These are phyloP conservation scores for Chamaenerion angustifolium DNA, from an alignment of 345 rosid species.

Conservation along the genomic window DNA sequence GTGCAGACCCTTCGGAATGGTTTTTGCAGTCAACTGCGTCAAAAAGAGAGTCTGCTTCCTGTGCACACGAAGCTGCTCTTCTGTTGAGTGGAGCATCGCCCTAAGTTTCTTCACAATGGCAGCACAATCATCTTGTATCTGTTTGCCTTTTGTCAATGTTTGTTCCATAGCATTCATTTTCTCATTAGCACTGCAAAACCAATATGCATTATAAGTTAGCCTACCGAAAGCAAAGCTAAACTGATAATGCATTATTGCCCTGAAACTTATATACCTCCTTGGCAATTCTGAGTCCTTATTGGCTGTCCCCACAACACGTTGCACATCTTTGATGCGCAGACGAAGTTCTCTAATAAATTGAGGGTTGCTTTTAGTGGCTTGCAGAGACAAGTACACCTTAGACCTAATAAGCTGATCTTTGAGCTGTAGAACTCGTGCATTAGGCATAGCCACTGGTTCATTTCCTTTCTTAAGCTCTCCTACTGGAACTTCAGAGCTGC, in stretches of 20 bases:
- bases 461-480: constrained; percentile 22
- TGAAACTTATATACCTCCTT: constrained; percentile 19
- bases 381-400: constrained; percentile 78
- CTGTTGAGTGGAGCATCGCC: constrained; percentile 94
- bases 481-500: constrained; percentile 15
- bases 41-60: constrained; percentile 86
- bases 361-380: constrained; percentile 50
- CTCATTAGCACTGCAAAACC: constrained; percentile 45
- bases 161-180: constrained; percentile 79
- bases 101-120: constrained; percentile 74
- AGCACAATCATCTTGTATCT: constrained; percentile 84
- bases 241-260: not conserved
- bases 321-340: constrained; percentile 65
- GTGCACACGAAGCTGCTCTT: constrained; percentile 92
- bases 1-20: constrained; percentile 94
- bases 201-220: not conserved
- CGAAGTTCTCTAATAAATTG: constrained; percentile 78
- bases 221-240: not conserved
- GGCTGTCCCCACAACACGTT: constrained; percentile 58
- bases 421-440: constrained; percentile 60
- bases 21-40: constrained; percentile 95
- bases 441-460: constrained; percentile 24
- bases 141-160: constrained; percentile 68
- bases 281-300: constrained; percentile 74
- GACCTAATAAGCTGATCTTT: constrained; percentile 93